Evolutionary conservation across 208 protist species (phyloP).

Genomic region (Leishmania lainsoni): DNA sequence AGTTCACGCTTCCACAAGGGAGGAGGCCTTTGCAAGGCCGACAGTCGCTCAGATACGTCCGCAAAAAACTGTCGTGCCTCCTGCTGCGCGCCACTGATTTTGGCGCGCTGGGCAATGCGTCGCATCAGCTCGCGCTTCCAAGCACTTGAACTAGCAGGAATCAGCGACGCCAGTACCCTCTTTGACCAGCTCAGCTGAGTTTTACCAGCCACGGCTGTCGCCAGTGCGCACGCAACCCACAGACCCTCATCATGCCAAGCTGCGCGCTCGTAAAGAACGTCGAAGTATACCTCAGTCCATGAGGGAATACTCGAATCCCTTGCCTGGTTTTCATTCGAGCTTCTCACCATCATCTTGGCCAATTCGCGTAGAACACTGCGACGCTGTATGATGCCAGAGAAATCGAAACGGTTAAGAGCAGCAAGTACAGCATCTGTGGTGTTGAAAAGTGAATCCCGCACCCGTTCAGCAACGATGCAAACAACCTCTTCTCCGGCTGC

Average conservation of each 20-base stretch:
- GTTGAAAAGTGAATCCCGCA: constrained; percentile 1
- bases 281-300: constrained; percentile 29
- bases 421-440: constrained; percentile 18
- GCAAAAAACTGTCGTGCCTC: constrained; percentile 23
- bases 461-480: constrained; percentile 14
- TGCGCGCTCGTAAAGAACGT: constrained; percentile 29
- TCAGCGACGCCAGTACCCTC: constrained; percentile 21
- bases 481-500: background rate
- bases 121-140: constrained; percentile 27
- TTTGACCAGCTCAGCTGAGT: constrained; percentile 6
- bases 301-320: background rate
- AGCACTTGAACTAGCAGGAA: constrained; percentile 26
- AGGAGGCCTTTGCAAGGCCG: background rate
- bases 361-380: constrained; percentile 14
- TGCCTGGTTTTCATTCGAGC: background rate
- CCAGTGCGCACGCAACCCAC: constrained; percentile 27
- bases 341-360: background rate
- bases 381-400: constrained; percentile 15
- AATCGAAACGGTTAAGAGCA: constrained; percentile 27
- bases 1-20: constrained; percentile 29
- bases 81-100: constrained; percentile 8
- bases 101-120: constrained; percentile 10
- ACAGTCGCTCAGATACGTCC: constrained; percentile 13
- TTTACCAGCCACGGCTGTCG: background rate
- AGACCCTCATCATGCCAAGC: constrained; percentile 30